phyloP scores from a whole-genome alignment of 2,329 filamentous ascomycete species.

The Claviceps cyperi region DNA sequence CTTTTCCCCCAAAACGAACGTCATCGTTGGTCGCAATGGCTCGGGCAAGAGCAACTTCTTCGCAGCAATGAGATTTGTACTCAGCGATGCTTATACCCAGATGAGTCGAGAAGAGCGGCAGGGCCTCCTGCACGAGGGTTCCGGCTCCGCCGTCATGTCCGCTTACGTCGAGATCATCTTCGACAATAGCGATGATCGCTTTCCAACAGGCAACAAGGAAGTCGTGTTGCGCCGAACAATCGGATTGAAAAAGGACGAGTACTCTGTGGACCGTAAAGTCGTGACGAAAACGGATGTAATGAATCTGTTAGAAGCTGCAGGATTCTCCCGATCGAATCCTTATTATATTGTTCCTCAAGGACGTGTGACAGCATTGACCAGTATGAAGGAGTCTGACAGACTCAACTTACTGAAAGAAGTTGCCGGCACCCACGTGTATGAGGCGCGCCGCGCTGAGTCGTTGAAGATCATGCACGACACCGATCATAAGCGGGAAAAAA shows the following conservation, averaged over 20 bases:
- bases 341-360: constrained; percentile 99
- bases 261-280: constrained; percentile 92
- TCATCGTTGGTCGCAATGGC: constrained; percentile 97
- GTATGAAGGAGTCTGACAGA: constrained; percentile 94
- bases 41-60: constrained; percentile 99
- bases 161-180: constrained; percentile 99
- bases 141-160: constrained; percentile 94
- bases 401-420: constrained; percentile 89
- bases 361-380: constrained; percentile 86
- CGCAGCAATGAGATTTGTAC: constrained; percentile 93
- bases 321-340: constrained; percentile 92
- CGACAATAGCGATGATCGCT: constrained; percentile 92
- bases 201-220: constrained; percentile 84
- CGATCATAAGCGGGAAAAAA: constrained; percentile 85
- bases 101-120: constrained; percentile 93
- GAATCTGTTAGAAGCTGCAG: constrained; percentile 87
- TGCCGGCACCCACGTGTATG: constrained; percentile 95
- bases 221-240: constrained; percentile 87
- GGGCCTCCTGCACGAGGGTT: constrained; percentile 92
- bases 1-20: constrained; percentile 93
- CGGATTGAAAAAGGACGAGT: constrained; percentile 95
- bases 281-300: constrained; percentile 89
- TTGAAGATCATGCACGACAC: constrained; percentile 96
- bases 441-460: constrained; percentile 78
- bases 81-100: constrained; percentile 93